Base-by-base conservation (phyloP, 257 asterid genomes). In the Solanum microdontum region DNA sequence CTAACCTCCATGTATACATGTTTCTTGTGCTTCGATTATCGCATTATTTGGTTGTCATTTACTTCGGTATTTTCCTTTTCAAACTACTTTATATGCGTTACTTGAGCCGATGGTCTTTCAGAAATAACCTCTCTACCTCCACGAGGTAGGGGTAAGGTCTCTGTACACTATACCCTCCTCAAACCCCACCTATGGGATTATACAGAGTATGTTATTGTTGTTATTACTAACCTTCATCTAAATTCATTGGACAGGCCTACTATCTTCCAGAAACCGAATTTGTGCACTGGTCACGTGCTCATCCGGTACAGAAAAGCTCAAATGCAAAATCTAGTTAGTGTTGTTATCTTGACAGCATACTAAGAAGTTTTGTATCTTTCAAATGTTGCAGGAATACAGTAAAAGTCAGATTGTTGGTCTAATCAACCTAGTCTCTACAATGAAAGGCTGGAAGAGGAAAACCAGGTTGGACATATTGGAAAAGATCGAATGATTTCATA, bases 251-350 rank as follows among this genome's bases (percentile, higher is more conserved):
- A 86, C 97, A 96, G 99, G 99, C 99, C 39, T 97, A 93, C 93
- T 97, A 96, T 90, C 99, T 97, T 90, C 99, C 99, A 84, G 99
- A 97, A 92, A 97, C 99, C 13, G 99, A 97, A 88, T 97, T 92
- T 87, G 96, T 95, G 37, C 99, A 96, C 88, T 96, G 98, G 98
- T 94, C 99, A 5, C 98, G 98, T 8, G 94, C 94, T 88, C 99
- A 97, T 91, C 99, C 98, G 89, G 99, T 97, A 96, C 19, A 89
- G 79, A 79, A 74, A 58, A 10, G 40, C 72, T 12, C 23, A 45
- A 45, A 23, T 33, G 85, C 19, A 48, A 82, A 28, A 17, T 82
- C 21, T 45, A 28, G 40, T 30, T 48, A 48, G 40, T 45, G 19
- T 40, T 77, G 32, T 80, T 82, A 82, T 45, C 51, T 5, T 51